These are phyloP conservation scores for Barbatosphaeria neglecta DNA, from an alignment of 495 filamentous ascomycete genomes.

Conservation along the genomic window DNA sequence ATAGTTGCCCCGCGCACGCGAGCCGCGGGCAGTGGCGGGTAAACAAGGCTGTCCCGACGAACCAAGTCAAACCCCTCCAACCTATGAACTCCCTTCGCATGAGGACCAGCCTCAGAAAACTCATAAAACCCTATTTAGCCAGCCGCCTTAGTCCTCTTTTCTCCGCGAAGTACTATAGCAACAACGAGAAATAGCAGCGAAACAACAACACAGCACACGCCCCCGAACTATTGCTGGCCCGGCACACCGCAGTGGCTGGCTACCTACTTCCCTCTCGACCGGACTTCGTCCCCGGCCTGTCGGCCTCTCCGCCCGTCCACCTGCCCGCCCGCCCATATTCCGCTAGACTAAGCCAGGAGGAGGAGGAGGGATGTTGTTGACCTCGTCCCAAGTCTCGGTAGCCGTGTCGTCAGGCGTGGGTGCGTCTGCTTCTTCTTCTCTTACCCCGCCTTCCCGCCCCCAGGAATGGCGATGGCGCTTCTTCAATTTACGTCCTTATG, in stretches of 20 bases:
- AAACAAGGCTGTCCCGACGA: neutral
- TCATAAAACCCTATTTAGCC: neutral
- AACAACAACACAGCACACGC: neutral
- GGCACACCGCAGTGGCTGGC: too few relatives aligned
- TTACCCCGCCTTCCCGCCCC: neutral
- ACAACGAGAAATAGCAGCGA: neutral
- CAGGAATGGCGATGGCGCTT: neutral
- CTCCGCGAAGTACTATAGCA: too few relatives aligned
- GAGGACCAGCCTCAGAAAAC: neutral
- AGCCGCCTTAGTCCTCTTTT: neutral
- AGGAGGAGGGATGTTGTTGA: slow-evolving; percentile 29
- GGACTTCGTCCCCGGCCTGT: too few relatives aligned
- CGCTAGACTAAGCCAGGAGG: neutral
- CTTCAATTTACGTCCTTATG: slow-evolving; percentile 5
- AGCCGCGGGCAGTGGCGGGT: too few relatives aligned
- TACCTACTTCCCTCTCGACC: too few relatives aligned
- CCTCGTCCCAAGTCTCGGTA: slow-evolving; percentile 40
- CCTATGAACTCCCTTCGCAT: neutral
- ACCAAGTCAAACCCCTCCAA: neutral
- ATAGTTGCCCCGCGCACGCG: slow-evolving; percentile 19
- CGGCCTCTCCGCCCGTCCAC: neutral
- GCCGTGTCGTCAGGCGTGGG: slow-evolving; percentile 35
- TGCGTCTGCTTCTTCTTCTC: slow-evolving; percentile 17
- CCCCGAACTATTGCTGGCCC: too few relatives aligned
- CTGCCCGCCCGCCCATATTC: neutral